Percentiles rank a stretch among this genome's conserved stretches.
Evolutionary conservation across 495 filamentous ascomycete genomes (phyloP).

Genomic region (Amniculicola lignicola): DNA sequence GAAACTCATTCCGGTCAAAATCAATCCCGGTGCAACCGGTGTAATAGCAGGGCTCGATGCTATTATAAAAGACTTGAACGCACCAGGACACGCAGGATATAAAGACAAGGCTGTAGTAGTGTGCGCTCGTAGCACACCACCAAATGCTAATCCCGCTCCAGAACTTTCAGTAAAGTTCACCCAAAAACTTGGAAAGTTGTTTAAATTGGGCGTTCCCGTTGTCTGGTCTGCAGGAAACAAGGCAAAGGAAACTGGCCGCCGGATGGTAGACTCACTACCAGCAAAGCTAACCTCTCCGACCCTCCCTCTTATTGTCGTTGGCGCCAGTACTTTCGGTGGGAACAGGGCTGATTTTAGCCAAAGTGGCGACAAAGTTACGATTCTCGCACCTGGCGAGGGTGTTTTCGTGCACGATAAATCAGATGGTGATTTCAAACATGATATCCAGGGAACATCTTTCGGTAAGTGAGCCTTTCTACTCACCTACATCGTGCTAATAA

Average conservation of each 20-base stretch:
- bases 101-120: no score
- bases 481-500: neutral
- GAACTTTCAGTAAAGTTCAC: no score
- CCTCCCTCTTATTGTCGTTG: neutral
- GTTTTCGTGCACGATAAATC: neutral
- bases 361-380: neutral
- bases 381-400: neutral
- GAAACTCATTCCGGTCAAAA: neutral
- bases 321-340: neutral
- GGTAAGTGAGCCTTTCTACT: no score
- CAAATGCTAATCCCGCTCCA: no score
- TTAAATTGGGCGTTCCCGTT: neutral
- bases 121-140: no score
- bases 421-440: neutral
- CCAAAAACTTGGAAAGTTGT: no score
- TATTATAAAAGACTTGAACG: neutral
- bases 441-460: neutral
- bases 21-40: neutral
- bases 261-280: neutral
- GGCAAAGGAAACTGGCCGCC: neutral
- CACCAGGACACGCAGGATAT: no score
- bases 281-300: neutral
- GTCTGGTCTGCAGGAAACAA: neutral
- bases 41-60: neutral
- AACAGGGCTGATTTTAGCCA: neutral